Conservation (phyloP, 371 early-diverging fungal genomes). For the Sporodiniella umbellata region DNA sequence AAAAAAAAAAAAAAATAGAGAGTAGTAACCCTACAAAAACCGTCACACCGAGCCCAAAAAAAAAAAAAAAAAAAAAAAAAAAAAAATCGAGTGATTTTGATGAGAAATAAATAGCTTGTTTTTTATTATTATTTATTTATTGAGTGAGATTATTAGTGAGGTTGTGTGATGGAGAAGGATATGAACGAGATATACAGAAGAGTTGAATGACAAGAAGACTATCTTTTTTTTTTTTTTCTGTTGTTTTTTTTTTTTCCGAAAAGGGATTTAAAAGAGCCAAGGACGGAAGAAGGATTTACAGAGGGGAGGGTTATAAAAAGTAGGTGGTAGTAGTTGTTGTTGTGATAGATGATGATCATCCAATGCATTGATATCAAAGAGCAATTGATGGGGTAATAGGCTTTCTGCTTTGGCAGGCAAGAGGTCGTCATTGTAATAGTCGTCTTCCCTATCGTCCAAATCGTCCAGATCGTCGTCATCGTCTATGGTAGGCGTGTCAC, state of each 20-base stretch:
- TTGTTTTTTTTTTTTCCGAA: too few species aligned
- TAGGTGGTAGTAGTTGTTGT: constrained; percentile 1
- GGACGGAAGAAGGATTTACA: constrained; percentile 21
- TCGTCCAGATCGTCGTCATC: too few species aligned
- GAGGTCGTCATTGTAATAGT: constrained; percentile 13
- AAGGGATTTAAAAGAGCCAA: constrained; percentile 17
- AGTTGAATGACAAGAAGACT: background rate
- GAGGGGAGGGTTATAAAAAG: constrained; percentile 1
- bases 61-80: background rate
- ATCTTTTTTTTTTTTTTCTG: too few species aligned
- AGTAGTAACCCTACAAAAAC: background rate
- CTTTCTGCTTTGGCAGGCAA: constrained; percentile 32
- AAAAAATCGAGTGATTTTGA: too few species aligned
- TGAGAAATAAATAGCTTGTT: too few species aligned
- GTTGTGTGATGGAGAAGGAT: too few species aligned
- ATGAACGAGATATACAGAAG: background rate
- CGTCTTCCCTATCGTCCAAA: too few species aligned
- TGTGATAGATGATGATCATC: too few species aligned
- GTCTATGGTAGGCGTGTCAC: constrained; percentile 8
- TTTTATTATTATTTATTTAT: too few species aligned
- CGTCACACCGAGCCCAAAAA: background rate
- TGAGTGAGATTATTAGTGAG: too few species aligned
- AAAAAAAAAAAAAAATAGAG: background rate
- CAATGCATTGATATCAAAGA: constrained; percentile 27
- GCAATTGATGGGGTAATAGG: constrained; percentile 31